phyloP scores from a whole-genome alignment of 495 filamentous ascomycete species.

The Bacidia gigantensis region DNA sequence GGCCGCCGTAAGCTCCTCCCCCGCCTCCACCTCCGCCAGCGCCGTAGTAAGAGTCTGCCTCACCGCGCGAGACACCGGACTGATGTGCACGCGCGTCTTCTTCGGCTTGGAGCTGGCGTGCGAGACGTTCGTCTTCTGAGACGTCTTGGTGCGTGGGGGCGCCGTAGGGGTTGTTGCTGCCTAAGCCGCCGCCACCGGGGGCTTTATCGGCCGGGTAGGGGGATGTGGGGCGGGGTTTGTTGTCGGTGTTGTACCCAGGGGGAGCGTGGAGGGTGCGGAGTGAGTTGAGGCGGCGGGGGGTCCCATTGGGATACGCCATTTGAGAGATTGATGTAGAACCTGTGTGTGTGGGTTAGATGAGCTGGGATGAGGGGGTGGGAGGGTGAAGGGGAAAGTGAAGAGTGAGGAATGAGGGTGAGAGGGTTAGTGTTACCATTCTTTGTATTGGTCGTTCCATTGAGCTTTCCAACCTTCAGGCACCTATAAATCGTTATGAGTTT shows the following conservation, averaged over 20 bases:
- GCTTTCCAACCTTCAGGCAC: constrained; percentile 84
- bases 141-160: constrained; percentile 24
- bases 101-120: constrained; percentile 67
- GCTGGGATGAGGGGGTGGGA: constrained; percentile 3
- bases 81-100: constrained; percentile 48
- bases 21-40: constrained; percentile 1
- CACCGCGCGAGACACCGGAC: constrained; percentile 10
- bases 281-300: constrained; percentile 47
- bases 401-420: not conserved
- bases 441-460: constrained; percentile 60
- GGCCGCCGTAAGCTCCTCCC: constrained; percentile 14
- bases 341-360: constrained; percentile 22
- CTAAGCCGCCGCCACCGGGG: constrained; percentile 44
- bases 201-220: constrained; percentile 12
- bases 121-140: constrained; percentile 59
- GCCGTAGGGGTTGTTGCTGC: constrained; percentile 47
- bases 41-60: constrained; percentile 16
- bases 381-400: not conserved
- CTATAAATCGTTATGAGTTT: not conserved
- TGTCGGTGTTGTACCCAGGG: constrained; percentile 51
- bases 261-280: constrained; percentile 35
- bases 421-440: constrained; percentile 55
- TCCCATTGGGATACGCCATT: constrained; percentile 87
- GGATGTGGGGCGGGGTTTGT: constrained; percentile 26
- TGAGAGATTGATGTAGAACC: constrained; percentile 80